Base-by-base conservation (phyloP, 345 rosid genomes). In the Iberis pinnata region DNA sequence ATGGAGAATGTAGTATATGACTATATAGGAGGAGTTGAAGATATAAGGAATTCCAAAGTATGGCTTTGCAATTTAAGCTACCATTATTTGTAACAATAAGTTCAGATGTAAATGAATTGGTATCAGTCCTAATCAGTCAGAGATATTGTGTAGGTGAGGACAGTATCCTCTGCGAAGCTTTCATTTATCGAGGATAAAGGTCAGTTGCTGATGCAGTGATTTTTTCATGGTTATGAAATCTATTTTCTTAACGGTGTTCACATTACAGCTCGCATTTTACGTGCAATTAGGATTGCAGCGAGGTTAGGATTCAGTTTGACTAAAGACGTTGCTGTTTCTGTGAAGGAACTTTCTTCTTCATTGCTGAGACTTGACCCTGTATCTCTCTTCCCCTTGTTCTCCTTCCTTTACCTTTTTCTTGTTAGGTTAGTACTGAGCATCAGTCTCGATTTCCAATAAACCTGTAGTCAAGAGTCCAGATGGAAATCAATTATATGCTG, bases 251-350 rank as follows among this genome's bases (percentile, higher is more conserved):
- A 40, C 12, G 15, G 61, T 67, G 54, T 57, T 62, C 55, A 38
- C 50, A 62, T 19, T 57, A 47, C 83, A 80, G 85, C 89, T 75
- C 84, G 81, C 63, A 85, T 82, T 63, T 63, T 85, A 53, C 83
- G 95, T 52, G 89, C 75, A 49, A 71, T 85, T 60, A 80, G 89
- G 75, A 67, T 78, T 52, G 83, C 89, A 17, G 86, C 89, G 5
- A 82, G 82, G 33, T 70, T 80, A 70, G 84, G 82, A 63, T 85
- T 85, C 61, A 68, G 66, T 53, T 76, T 85, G 46, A 73, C 85
- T 4, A 76, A 70, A 69, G 87, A 82, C 20, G 75, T 79, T 69
- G 84, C 95, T 70, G 60, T 68, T 56, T 73, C 68, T 62, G 63
- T 82, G 19, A 84, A 70, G 69, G 73, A 64, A 38, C 71, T 78